Conservation (phyloP, 768 basidiomycete genomes). For the Tricholoma sp. region DNA sequence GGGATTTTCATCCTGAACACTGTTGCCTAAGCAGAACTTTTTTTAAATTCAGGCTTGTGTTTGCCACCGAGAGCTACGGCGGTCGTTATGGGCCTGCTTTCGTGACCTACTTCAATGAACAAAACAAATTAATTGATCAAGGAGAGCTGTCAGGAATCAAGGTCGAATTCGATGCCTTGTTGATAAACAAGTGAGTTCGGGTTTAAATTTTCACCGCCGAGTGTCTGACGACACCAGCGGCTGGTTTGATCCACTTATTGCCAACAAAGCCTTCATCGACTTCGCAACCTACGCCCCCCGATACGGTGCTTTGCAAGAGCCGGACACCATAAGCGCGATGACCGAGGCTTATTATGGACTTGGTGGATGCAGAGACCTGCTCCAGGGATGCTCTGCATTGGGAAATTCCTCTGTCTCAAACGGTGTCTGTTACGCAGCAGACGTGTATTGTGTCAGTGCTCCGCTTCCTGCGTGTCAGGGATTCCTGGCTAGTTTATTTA, state of each 20-base stretch:
- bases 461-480: not conserved
- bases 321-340: slow-evolving; percentile 38
- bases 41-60: slow-evolving; percentile 51
- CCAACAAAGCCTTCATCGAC: slow-evolving; percentile 53
- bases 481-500: not conserved
- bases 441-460: slow-evolving; percentile 49
- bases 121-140: slow-evolving; percentile 46
- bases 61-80: slow-evolving; percentile 64
- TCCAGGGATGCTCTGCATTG: too few relatives aligned
- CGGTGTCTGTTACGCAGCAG: slow-evolving; percentile 24
- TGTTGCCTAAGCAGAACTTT: not conserved
- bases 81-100: slow-evolving; percentile 65
- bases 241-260: slow-evolving; percentile 58
- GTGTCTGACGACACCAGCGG: not conserved
- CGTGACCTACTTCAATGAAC: slow-evolving; percentile 58
- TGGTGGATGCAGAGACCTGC: slow-evolving; percentile 42
- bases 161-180: slow-evolving; percentile 51
- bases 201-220: not conserved
- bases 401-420: too few relatives aligned
- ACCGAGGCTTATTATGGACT: slow-evolving; percentile 41
- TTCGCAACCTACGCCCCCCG: slow-evolving; percentile 61
- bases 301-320: slow-evolving; percentile 55
- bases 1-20: slow-evolving; percentile 8
- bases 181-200: slow-evolving; percentile 52
- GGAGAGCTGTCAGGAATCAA: slow-evolving; percentile 42